Percentiles rank a stretch among this genome's conserved stretches.
These are phyloP conservation scores for Ascoidea asiatica DNA, from an alignment of 805 yeast species.

Conservation along the genomic window DNA sequence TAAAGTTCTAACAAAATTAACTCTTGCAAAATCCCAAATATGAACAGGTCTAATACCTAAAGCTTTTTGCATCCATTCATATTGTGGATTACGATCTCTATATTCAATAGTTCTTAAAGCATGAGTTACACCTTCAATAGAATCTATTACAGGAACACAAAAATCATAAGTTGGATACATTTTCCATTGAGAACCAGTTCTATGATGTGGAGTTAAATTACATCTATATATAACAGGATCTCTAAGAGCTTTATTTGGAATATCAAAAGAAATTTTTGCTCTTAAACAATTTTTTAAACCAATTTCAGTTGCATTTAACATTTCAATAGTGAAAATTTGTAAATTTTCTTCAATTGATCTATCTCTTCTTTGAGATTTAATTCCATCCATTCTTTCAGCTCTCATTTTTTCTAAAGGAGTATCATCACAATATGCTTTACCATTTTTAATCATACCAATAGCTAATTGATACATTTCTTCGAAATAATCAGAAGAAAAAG, in stretches of 20 bases:
- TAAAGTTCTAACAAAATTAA: conserved; percentile 91
- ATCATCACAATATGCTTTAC: conserved; percentile 96
- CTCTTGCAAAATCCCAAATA: conserved; percentile 97
- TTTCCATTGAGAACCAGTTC: conserved; percentile 90
- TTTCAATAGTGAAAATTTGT: conserved; percentile 72
- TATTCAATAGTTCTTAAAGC: conserved; percentile 96
- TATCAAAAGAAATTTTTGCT: conserved; percentile 90
- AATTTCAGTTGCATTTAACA: conserved; percentile 87
- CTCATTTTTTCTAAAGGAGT: conserved; percentile 93
- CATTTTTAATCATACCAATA: conserved; percentile 79
- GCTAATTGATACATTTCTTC: conserved; percentile 82
- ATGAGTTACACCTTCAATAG: conserved; percentile 95
- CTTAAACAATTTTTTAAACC: conserved; percentile 90
- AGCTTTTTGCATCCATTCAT: conserved; percentile 87
- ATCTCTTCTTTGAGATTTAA: conserved; percentile 83
- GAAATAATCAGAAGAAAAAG: conserved; percentile 92
- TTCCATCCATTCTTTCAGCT: conserved; percentile 97
- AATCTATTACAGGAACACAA: conserved; percentile 95
- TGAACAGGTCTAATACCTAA: conserved; percentile 80
- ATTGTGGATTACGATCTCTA: conserved; percentile 97
- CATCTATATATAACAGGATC: conserved; percentile 98
- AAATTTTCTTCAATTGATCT: conserved; percentile 88
- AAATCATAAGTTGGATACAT: conserved; percentile 97
- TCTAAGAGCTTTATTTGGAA: conserved; percentile 87
- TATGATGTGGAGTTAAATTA: conserved; percentile 94